Percentiles rank a stretch among this genome's conserved stretches.
These are phyloP conservation scores for Bromus sterilis DNA, from an alignment of 176 grass and related monocot genomes.

Conservation along the genomic window DNA sequence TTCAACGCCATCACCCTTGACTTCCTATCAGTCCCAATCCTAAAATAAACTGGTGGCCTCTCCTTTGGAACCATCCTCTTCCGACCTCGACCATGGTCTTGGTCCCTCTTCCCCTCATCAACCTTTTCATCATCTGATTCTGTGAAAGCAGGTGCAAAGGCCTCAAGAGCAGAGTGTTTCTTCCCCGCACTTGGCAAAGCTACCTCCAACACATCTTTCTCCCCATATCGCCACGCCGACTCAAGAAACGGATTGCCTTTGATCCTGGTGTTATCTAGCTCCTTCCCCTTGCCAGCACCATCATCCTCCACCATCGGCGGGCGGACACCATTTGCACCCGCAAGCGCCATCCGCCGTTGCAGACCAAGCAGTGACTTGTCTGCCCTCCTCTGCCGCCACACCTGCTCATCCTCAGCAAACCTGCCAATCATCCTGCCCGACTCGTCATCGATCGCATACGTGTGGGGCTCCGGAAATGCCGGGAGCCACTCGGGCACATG, in stretches of 20 bases:
- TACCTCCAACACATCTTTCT: conserved; percentile 38
- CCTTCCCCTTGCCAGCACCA: conserved; percentile 26
- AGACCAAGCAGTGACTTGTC: conserved; percentile 45
- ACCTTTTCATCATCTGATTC: conserved; percentile 21
- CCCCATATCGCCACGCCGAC: conserved; percentile 13
- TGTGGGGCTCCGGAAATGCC: conserved; percentile 51
- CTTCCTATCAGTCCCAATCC: conserved; percentile 43
- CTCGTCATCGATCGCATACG: conserved; percentile 20
- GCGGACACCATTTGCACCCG: conserved; percentile 1
- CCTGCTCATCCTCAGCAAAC: conserved; percentile 23
- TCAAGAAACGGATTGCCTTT: conserved; percentile 41
- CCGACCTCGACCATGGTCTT: neutral
- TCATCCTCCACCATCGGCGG: conserved; percentile 18
- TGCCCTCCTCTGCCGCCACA: conserved; percentile 42
- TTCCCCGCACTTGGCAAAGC: neutral
- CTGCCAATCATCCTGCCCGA: conserved; percentile 20
- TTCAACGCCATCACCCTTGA: conserved; percentile 24
- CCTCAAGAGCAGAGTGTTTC: conserved; percentile 34
- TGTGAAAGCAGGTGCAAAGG: conserved; percentile 41
- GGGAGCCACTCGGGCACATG: conserved; percentile 77
- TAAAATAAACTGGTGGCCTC: conserved; percentile 43
- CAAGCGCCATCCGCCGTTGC: conserved; percentile 33
- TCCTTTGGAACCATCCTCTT: conserved; percentile 27
- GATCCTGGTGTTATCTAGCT: conserved; percentile 17
- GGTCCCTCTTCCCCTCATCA: neutral